Percentiles rank a stretch among this genome's conserved stretches.
Evolutionary conservation across 495 filamentous ascomycete species (phyloP).

Genomic region (Glonium stellatum): DNA sequence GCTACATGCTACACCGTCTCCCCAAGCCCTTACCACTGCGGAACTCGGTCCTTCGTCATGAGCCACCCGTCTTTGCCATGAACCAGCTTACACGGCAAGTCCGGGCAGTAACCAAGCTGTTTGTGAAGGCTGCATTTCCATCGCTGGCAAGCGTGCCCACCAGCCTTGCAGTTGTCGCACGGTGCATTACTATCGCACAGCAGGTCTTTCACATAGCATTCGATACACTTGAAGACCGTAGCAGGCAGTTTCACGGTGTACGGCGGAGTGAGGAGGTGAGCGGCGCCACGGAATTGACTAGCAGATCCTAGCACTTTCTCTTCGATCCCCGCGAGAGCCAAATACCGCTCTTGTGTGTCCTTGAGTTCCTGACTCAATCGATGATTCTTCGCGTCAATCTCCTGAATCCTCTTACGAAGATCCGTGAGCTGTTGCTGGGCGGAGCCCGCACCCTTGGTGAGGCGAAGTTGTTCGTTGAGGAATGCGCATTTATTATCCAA

Average conservation of each 20-base stretch:
- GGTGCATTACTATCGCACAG: constrained; percentile 3
- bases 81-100: constrained; percentile 7
- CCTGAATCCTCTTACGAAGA: not conserved
- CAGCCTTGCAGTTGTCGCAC: constrained; percentile 12
- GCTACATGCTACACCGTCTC: too few species aligned
- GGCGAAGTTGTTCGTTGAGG: not conserved
- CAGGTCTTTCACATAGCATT: constrained; percentile 16
- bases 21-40: constrained; percentile 10
- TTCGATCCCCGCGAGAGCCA: not conserved
- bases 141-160: constrained; percentile 6
- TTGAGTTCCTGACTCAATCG: not conserved
- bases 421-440: not conserved
- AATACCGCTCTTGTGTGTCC: not conserved
- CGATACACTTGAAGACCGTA: constrained; percentile 8
- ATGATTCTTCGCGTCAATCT: not conserved
- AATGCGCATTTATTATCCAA: not conserved
- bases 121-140: constrained; percentile 8
- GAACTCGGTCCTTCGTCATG: constrained; percentile 1
- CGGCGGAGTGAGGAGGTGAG: constrained; percentile 4
- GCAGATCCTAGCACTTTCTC: constrained; percentile 6
- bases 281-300: constrained; percentile 6
- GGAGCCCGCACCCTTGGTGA: not conserved
- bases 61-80: constrained; percentile 17
- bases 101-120: constrained; percentile 1
- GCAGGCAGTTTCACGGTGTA: constrained; percentile 1